phyloP scores from a whole-genome alignment of 2,329 filamentous ascomycete genomes.

The Huntiella omanensis region DNA sequence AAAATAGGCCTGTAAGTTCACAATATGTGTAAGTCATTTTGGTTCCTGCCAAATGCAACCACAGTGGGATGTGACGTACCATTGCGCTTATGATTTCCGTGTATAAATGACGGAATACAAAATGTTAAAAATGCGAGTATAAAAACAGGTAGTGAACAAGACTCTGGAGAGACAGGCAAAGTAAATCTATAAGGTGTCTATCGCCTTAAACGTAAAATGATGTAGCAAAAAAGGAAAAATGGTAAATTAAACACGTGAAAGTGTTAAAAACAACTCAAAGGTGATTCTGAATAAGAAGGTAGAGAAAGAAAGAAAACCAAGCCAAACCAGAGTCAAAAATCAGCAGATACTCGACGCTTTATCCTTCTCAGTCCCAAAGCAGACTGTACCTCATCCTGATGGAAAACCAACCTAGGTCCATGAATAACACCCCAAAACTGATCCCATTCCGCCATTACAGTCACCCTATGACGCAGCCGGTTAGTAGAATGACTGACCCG shows the following conservation, averaged over 20 bases:
- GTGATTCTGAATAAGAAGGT: background rate
- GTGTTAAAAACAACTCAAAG: background rate
- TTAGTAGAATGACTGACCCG: no score
- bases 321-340: background rate
- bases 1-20: slow-evolving; percentile 9
- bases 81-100: slow-evolving; percentile 6
- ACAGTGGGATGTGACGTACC: slow-evolving; percentile 1
- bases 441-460: no score
- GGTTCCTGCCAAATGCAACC: background rate
- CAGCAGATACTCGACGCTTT: no score
- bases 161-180: slow-evolving; percentile 3
- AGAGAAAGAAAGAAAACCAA: background rate
- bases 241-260: background rate
- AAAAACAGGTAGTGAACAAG: slow-evolving; percentile 6
- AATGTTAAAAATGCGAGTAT: slow-evolving; percentile 5
- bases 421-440: no score
- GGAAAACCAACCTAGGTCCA: no score
- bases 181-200: background rate
- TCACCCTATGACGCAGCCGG: no score
- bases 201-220: slow-evolving; percentile 1
- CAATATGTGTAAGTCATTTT: background rate
- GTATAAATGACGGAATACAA: background rate
- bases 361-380: no score
- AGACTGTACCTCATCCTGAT: no score
- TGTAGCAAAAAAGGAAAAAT: background rate